These are phyloP conservation scores for Oryza nivara DNA, from an alignment of 176 grass and related monocot species.

Conservation along the genomic window DNA sequence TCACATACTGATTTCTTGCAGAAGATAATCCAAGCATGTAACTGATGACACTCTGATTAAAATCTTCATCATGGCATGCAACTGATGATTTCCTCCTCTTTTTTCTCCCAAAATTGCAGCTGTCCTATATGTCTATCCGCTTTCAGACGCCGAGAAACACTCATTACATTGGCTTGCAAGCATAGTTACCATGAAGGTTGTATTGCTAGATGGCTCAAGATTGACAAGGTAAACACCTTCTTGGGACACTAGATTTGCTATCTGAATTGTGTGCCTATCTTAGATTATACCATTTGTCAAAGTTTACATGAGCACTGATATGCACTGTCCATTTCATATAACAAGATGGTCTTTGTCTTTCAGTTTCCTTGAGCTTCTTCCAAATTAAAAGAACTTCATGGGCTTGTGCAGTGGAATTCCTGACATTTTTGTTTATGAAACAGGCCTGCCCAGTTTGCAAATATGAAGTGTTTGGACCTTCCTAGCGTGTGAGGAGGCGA, in stretches of 20 bases:
- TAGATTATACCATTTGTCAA: neutral
- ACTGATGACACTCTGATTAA: neutral
- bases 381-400: neutral
- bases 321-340: neutral
- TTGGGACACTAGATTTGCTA: neutral
- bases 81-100: slow-evolving; percentile 6
- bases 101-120: slow-evolving; percentile 46
- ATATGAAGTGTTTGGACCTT: slow-evolving; percentile 75
- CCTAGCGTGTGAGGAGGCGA: slow-evolving; percentile 14
- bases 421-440: slow-evolving; percentile 24
- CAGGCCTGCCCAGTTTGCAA: slow-evolving; percentile 90
- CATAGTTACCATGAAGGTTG: slow-evolving; percentile 76
- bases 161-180: slow-evolving; percentile 82
- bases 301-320: neutral
- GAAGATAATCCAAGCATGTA: neutral
- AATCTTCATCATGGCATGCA: neutral
- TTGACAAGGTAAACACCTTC: slow-evolving; percentile 61
- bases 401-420: neutral
- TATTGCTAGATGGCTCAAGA: slow-evolving; percentile 73
- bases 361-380: neutral
- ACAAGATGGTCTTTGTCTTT: neutral
- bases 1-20: neutral
- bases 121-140: slow-evolving; percentile 72
- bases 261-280: neutral
- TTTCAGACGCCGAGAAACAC: slow-evolving; percentile 52